A percentile compares a stretch with the other conserved stretches of the same genome.
These are phyloP conservation scores for Coniochaeta prunicola DNA, from an alignment of 2,329 filamentous ascomycete genomes.

Conservation along the genomic window DNA sequence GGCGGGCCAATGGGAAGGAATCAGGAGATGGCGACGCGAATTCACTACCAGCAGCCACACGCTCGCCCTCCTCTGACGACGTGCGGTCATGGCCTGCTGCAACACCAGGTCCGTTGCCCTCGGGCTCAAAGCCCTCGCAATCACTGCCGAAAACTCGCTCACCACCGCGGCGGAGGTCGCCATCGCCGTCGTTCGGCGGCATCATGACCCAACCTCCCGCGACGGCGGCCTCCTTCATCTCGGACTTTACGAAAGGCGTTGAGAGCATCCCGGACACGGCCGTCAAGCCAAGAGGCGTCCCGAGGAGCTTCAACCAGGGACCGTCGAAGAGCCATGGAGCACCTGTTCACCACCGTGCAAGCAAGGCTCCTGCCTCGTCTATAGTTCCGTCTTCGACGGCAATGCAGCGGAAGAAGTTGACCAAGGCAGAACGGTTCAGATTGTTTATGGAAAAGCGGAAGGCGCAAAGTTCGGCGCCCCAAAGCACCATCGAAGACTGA, in stretches of 20 bases:
- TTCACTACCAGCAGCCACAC: not conserved
- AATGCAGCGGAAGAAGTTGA: not conserved
- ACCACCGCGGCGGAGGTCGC: not conserved
- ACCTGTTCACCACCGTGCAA: not conserved
- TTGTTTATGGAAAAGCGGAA: not conserved
- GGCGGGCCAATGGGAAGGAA: not conserved
- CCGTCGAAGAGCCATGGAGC: not conserved
- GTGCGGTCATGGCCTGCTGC: not conserved
- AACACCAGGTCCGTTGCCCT: not conserved
- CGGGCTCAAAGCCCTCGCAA: not conserved
- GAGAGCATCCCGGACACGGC: conserved; percentile 3
- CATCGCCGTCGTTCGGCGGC: not conserved
- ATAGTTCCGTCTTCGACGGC: not conserved
- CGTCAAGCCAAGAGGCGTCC: not conserved
- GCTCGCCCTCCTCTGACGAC: not conserved
- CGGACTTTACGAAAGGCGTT: not conserved
- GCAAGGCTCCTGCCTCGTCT: not conserved
- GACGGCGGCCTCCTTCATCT: not conserved
- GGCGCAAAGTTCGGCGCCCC: not conserved
- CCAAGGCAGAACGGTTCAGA: not conserved
- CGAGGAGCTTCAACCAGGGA: not conserved
- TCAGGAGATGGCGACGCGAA: too few relatives aligned
- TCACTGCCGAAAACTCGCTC: not conserved
- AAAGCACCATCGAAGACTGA: not conserved
- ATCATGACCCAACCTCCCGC: not conserved